Conservation (phyloP, 371 early-diverging fungal genomes). For the Dinochytrium kinnereticum region DNA sequence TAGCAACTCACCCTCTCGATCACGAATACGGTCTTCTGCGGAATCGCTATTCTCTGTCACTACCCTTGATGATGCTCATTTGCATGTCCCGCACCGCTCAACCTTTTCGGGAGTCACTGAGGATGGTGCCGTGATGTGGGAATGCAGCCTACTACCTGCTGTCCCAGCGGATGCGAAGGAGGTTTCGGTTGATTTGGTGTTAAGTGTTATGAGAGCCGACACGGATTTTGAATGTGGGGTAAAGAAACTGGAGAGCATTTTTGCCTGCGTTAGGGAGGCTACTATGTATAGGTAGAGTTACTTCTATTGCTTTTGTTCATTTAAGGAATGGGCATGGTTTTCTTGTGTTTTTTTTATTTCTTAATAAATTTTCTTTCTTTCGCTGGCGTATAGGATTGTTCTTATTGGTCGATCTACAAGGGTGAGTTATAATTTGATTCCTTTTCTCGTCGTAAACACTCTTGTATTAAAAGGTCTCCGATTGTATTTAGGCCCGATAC, state of each 20-base stretch:
- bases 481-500: not conserved
- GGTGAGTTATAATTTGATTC: not conserved
- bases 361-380: not conserved
- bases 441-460: not conserved
- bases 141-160: not conserved
- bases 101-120: slow-evolving; percentile 4
- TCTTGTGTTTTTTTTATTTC: not conserved
- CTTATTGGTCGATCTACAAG: not conserved
- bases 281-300: slow-evolving; percentile 1
- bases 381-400: not conserved
- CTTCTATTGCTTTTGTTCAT: not conserved
- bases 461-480: not conserved
- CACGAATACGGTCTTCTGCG: no score
- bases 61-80: no score
- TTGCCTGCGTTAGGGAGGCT: not conserved
- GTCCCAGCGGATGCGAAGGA: slow-evolving; percentile 9
- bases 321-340: no score
- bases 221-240: slow-evolving; percentile 1
- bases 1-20: no score
- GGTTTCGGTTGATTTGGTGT: not conserved
- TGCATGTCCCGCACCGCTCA: slow-evolving; percentile 7
- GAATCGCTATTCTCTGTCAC: no score
- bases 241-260: not conserved
- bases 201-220: not conserved
- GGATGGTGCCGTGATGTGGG: slow-evolving; percentile 6